Evolutionary conservation across 805 yeast genomes (phyloP).

Genomic region (Wickerhamiella brachini): DNA sequence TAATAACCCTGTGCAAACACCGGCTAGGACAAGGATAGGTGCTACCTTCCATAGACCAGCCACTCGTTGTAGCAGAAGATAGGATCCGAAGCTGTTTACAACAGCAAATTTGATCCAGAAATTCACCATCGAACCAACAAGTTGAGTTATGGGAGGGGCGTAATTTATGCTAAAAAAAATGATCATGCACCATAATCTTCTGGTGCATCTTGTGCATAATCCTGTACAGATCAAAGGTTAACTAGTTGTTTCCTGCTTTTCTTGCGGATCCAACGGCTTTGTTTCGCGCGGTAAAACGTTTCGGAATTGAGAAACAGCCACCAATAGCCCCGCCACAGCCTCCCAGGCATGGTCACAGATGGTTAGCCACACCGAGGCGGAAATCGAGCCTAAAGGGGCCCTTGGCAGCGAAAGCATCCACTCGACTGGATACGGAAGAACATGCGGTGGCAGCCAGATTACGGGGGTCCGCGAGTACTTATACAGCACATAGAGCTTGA

Average conservation of each 20-base stretch:
- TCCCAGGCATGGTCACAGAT: constrained; percentile 1
- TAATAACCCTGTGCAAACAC: not conserved
- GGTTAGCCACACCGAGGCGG: constrained; percentile 41
- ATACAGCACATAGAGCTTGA: constrained; percentile 33
- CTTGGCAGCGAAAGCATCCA: constrained; percentile 52
- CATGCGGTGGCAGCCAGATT: constrained; percentile 43
- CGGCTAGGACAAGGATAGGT: not conserved
- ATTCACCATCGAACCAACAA: not conserved
- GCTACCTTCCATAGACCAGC: not conserved
- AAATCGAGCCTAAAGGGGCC: constrained; percentile 47
- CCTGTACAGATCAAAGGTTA: not conserved
- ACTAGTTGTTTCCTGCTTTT: no score
- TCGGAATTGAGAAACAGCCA: not conserved
- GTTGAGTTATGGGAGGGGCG: not conserved
- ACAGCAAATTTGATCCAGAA: not conserved
- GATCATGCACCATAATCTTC: no score
- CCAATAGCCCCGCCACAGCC: not conserved
- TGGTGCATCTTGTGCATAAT: not conserved
- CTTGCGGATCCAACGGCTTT: no score
- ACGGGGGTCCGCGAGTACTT: constrained; percentile 42
- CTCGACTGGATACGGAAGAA: constrained; percentile 42
- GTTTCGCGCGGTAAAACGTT: no score
- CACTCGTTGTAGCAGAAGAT: not conserved
- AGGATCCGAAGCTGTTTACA: not conserved
- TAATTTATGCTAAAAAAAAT: not conserved